phyloP scores from a whole-genome alignment of 228 moss, liverwort and hornwort species.

The Sphagnum fallax region DNA sequence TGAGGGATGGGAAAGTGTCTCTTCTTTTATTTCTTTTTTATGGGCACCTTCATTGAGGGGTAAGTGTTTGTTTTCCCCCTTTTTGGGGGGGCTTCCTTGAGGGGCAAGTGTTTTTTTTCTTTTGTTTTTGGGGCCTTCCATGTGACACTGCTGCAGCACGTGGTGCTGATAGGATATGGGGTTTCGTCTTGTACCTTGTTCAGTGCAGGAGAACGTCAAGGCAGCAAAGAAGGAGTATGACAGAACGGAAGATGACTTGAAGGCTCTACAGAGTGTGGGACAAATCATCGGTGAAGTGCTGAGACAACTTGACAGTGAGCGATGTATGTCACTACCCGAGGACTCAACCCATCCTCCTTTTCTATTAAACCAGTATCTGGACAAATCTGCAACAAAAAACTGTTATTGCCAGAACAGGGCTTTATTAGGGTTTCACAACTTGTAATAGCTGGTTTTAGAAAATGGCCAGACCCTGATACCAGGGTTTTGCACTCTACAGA shows the following conservation, averaged over 20 bases:
- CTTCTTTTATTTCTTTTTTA: too few species aligned
- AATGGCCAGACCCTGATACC: too few species aligned
- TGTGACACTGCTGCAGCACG: not conserved
- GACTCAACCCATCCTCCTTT: not conserved
- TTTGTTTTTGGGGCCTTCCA: not conserved
- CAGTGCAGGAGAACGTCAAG: conserved; percentile 89
- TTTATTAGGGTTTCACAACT: not conserved
- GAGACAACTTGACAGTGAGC: conserved; percentile 94
- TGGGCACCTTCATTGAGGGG: too few species aligned
- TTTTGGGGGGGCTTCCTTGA: not conserved
- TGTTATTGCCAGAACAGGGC: too few species aligned
- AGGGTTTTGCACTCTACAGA: too few species aligned
- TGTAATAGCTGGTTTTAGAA: not conserved
- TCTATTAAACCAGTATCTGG: too few species aligned
- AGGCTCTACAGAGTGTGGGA: conserved; percentile 92
- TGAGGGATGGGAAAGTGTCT: too few species aligned
- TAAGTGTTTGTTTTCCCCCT: too few species aligned
- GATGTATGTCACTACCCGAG: conserved; percentile 43
- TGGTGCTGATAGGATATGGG: conserved; percentile 1
- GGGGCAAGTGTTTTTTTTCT: not conserved
- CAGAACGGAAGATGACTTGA: conserved; percentile 95
- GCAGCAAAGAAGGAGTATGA: conserved; percentile 82
- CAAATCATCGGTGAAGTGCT: conserved; percentile 98
- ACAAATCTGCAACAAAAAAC: too few species aligned
- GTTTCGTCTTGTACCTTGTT: conserved; percentile 1